phyloP scores from a whole-genome alignment of 176 grass and related monocot genomes.

The Melocanna baccifera region DNA sequence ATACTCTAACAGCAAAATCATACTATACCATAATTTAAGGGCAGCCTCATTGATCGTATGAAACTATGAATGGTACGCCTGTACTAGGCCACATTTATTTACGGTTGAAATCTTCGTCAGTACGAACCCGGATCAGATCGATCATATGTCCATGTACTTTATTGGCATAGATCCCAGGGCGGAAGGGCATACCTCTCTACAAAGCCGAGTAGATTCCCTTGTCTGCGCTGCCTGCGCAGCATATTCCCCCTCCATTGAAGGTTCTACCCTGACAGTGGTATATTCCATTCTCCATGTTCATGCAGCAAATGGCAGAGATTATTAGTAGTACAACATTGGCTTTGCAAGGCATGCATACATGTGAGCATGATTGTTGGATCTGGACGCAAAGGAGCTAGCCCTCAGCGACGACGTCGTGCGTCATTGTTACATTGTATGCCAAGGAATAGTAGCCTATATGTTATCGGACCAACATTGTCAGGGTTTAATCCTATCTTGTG shows the following conservation, averaged over 20 bases:
- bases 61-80: background rate
- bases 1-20: background rate
- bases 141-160: slow-evolving; percentile 11
- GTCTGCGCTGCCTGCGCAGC: background rate
- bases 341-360: background rate
- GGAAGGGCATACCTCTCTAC: background rate
- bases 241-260: background rate
- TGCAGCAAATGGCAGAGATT: background rate
- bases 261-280: background rate
- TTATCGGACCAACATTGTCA: background rate
- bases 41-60: slow-evolving; percentile 7
- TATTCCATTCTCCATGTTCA: slow-evolving; percentile 16
- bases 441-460: background rate
- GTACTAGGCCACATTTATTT: background rate
- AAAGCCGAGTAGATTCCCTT: background rate
- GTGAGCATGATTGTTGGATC: slow-evolving; percentile 20
- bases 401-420: background rate
- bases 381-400: background rate
- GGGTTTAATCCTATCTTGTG: background rate
- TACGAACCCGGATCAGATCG: slow-evolving; percentile 10
- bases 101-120: background rate
- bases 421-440: background rate
- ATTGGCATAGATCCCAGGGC: background rate
- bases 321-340: background rate
- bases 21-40: background rate